Evolutionary conservation across 2,329 filamentous ascomycete genomes (phyloP).

Genomic region (Periconia digitata): DNA sequence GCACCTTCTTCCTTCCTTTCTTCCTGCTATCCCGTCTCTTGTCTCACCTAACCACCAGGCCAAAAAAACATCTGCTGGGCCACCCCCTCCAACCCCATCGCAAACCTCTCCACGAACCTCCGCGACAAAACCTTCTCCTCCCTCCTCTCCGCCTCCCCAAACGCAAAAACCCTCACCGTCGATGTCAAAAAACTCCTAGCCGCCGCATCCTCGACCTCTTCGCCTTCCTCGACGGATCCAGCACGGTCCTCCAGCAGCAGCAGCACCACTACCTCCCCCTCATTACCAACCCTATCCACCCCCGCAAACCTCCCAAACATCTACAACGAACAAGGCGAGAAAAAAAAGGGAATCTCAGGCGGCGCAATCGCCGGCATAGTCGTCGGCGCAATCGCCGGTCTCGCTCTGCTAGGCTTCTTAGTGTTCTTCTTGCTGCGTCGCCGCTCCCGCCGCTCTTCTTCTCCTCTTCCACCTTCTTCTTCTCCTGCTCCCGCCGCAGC

Average conservation of each 20-base stretch:
- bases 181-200: too few relatives aligned
- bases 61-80: constrained; percentile 32
- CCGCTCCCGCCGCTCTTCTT: too few relatives aligned
- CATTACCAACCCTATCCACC: too few relatives aligned
- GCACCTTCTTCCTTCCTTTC: neutral
- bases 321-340: neutral
- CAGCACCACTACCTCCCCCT: neutral
- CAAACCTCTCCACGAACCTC: constrained; percentile 8
- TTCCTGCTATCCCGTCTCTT: too few relatives aligned
- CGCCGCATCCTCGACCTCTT: constrained; percentile 5
- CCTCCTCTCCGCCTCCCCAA: constrained; percentile 14
- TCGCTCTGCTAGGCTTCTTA: constrained; percentile 10
- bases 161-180: constrained; percentile 14
- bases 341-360: constrained; percentile 11
- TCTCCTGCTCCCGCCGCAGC: too few relatives aligned
- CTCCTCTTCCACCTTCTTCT: too few relatives aligned
- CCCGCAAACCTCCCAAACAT: neutral
- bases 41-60: too few relatives aligned
- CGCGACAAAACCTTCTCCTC: constrained; percentile 24
- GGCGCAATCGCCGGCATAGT: constrained; percentile 17
- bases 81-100: constrained; percentile 14
- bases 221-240: neutral
- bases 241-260: neutral
- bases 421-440: constrained; percentile 11
- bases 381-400: constrained; percentile 10